These are phyloP conservation scores for Microcyclospora pomicola DNA, from an alignment of 2,329 filamentous ascomycete species.

Conservation along the genomic window DNA sequence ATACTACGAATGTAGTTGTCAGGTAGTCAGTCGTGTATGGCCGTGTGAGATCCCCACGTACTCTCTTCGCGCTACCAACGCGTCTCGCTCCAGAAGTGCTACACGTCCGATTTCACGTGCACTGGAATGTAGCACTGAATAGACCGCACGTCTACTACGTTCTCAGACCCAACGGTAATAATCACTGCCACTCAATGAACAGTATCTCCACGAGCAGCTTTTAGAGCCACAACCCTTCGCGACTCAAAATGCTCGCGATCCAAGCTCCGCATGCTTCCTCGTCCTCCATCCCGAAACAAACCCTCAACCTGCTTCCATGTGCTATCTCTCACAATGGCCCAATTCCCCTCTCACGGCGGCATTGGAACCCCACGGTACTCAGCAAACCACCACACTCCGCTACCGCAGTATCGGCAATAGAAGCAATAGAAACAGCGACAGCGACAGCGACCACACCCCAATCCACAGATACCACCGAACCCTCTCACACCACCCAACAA, in stretches of 20 bases:
- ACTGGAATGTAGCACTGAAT: no score
- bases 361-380: conserved; percentile 49
- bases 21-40: no score
- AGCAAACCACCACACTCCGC: neutral
- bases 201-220: no score
- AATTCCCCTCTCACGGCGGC: conserved; percentile 47
- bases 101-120: no score
- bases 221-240: no score
- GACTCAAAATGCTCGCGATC: conserved; percentile 31
- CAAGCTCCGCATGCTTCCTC: conserved; percentile 14
- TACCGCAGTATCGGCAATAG: neutral
- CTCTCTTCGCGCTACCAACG: no score
- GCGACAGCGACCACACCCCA: neutral
- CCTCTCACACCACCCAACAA: no score
- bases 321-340: conserved; percentile 65
- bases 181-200: no score
- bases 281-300: conserved; percentile 26
- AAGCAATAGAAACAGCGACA: neutral
- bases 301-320: conserved; percentile 65
- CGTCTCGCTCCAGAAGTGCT: no score
- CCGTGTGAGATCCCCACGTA: no score
- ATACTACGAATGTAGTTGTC: no score
- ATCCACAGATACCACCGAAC: conserved; percentile 1
- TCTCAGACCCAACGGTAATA: no score
- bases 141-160: neutral